These are phyloP conservation scores for Cryptococcus amylolentus DNA, from an alignment of 1,284 basidiomycete genomes.

Conservation along the genomic window DNA sequence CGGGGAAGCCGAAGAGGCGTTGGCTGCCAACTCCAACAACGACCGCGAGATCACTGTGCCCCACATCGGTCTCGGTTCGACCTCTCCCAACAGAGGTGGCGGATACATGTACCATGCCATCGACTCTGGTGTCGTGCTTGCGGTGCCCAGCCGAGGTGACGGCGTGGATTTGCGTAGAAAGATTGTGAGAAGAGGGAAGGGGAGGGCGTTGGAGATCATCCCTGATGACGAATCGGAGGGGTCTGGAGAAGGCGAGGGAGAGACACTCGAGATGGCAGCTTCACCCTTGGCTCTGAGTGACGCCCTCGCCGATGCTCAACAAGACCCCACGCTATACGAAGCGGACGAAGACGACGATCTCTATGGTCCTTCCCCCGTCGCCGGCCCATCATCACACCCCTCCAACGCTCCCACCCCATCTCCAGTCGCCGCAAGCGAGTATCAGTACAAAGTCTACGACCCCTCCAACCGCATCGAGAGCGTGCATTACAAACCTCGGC, in stretches of 20 bases:
- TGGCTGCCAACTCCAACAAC: slow-evolving; percentile 15
- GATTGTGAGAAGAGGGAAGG: slow-evolving; percentile 29
- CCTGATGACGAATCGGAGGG: slow-evolving; percentile 24
- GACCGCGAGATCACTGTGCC: slow-evolving; percentile 23
- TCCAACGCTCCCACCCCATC: too few relatives aligned
- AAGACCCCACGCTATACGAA: too few relatives aligned
- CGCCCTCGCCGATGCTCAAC: too few relatives aligned
- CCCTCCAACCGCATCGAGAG: too few relatives aligned
- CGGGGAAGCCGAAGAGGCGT: slow-evolving; percentile 35
- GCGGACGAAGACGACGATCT: too few relatives aligned
- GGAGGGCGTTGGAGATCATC: slow-evolving; percentile 28
- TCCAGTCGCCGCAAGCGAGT: too few relatives aligned
- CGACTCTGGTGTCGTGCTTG: slow-evolving; percentile 39
- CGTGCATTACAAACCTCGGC: too few relatives aligned
- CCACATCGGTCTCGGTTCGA: slow-evolving; percentile 14
- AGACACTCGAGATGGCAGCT: too few relatives aligned
- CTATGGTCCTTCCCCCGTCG: too few relatives aligned
- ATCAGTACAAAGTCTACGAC: too few relatives aligned
- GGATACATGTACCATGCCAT: slow-evolving; percentile 36
- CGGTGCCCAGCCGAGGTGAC: slow-evolving; percentile 32
- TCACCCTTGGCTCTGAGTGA: too few relatives aligned
- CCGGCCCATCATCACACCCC: too few relatives aligned
- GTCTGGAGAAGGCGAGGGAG: slow-evolving; percentile 1
- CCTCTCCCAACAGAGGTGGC: neutral
- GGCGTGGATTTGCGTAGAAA: slow-evolving; percentile 14